phyloP scores from a whole-genome alignment of 768 basidiomycete species.

The Tulasnella sp. region DNA sequence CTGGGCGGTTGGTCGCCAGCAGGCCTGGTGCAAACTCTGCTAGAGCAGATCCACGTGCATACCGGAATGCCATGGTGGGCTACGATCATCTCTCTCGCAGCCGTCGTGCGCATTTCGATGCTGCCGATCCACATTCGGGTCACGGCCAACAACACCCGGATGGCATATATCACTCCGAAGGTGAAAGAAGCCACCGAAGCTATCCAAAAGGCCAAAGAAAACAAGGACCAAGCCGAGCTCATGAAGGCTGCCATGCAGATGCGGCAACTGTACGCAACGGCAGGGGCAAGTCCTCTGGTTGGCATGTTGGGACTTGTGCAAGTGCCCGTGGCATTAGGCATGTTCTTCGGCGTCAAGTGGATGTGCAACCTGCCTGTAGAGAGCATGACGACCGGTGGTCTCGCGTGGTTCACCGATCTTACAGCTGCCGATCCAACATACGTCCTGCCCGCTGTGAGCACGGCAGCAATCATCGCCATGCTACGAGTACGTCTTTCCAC shows the following conservation, averaged over 20 bases:
- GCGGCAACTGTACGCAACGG: conserved; percentile 59
- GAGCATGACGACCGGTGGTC: conserved; percentile 76
- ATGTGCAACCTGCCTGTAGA: conserved; percentile 72
- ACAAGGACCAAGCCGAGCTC: conserved; percentile 49
- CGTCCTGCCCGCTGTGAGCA: conserved; percentile 65
- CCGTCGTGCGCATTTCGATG: conserved; percentile 62
- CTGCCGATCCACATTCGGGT: conserved; percentile 64
- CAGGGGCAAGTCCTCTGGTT: conserved; percentile 64
- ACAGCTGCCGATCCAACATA: conserved; percentile 77
- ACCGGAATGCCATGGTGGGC: conserved; percentile 82
- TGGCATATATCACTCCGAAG: conserved; percentile 63
- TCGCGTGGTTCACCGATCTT: conserved; percentile 74
- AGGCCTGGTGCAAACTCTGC: conserved; percentile 62
- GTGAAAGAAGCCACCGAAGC: conserved; percentile 46
- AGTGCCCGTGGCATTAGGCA: conserved; percentile 71
- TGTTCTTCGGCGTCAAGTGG: conserved; percentile 80
- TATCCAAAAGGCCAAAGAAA: conserved; percentile 41
- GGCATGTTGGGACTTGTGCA: conserved; percentile 66
- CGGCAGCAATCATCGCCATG: conserved; percentile 66
- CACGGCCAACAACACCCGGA: conserved; percentile 59
- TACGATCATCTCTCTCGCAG: conserved; percentile 69
- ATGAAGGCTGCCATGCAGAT: conserved; percentile 54
- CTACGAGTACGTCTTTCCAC: conserved; percentile 56
- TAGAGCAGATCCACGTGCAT: conserved; percentile 70
- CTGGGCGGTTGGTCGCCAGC: conserved; percentile 66